phyloP scores from a whole-genome alignment of 345 rosid genomes.

The Dovyalis caffra region DNA sequence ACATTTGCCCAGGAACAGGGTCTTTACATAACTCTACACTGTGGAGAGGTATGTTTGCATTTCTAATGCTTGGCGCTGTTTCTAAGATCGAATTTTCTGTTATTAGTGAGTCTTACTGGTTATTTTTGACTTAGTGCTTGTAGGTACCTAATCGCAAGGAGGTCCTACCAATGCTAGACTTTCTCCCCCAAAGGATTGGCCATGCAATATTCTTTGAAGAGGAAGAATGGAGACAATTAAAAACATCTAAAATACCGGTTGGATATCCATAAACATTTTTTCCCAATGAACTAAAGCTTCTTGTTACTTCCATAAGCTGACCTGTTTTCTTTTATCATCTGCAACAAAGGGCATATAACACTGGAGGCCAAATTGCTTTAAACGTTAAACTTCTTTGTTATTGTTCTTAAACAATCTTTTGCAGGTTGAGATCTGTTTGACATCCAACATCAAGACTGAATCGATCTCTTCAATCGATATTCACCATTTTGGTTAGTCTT shows the following conservation, averaged over 20 bases:
- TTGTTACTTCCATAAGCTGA: neutral
- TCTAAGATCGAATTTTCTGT: neutral
- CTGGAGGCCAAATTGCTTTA: neutral
- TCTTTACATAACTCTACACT: conserved; percentile 80
- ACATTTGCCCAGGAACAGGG: conserved; percentile 71
- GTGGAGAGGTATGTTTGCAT: conserved; percentile 74
- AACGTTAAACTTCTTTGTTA: neutral
- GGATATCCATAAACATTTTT: conserved; percentile 1
- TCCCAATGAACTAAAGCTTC: conserved; percentile 1
- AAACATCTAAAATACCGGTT: conserved; percentile 70
- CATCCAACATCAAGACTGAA: conserved; percentile 83
- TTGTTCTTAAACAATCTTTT: conserved; percentile 6
- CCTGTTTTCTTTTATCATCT: neutral
- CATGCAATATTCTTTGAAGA: conserved; percentile 78
- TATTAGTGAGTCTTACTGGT: conserved; percentile 23
- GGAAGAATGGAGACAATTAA: conserved; percentile 61
- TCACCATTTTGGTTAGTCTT: conserved; percentile 81
- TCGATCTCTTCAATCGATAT: conserved; percentile 77
- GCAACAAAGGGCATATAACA: neutral
- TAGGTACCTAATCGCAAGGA: conserved; percentile 88
- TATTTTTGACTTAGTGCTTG: conserved; percentile 59
- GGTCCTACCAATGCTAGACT: conserved; percentile 79
- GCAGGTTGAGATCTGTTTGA: conserved; percentile 98
- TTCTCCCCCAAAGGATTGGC: conserved; percentile 80
- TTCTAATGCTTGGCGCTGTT: conserved; percentile 3